Evolutionary conservation across 2,329 filamentous ascomycete genomes (phyloP).

Genomic region (Huntiella abstrusa): DNA sequence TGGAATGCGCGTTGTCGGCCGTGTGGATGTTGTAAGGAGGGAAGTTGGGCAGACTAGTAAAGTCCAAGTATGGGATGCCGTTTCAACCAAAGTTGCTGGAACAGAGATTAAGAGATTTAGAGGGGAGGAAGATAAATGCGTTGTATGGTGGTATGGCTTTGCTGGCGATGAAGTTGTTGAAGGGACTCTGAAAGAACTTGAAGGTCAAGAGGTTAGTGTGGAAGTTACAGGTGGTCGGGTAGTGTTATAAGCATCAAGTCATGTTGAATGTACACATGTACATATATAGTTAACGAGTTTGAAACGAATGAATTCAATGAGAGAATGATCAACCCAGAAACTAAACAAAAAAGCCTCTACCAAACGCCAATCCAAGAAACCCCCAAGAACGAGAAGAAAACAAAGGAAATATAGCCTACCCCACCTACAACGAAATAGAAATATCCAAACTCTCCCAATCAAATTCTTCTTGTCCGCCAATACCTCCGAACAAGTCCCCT

Average conservation of each 20-base stretch:
- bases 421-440: not conserved
- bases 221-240: not conserved
- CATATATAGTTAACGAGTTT: not conserved
- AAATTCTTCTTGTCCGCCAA: constrained; percentile 9
- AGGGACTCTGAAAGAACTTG: not conserved
- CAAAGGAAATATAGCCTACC: not conserved
- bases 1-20: constrained; percentile 2
- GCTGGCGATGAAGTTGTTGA: constrained; percentile 5
- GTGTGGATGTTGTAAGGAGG: constrained; percentile 3
- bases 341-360: not conserved
- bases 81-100: too few species aligned
- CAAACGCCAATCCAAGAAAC: not conserved
- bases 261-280: not conserved
- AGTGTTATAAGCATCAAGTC: not conserved
- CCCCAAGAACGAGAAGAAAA: not conserved
- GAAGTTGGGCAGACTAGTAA: too few species aligned
- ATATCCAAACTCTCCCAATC: constrained; percentile 10
- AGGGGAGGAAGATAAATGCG: not conserved
- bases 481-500: constrained; percentile 9
- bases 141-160: constrained; percentile 11
- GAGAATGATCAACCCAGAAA: not conserved
- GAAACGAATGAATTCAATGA: not conserved
- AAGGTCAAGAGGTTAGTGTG: not conserved
- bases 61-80: too few species aligned
- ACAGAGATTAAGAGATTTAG: too few species aligned